Percentiles rank a stretch among this genome's conserved stretches.
These are phyloP conservation scores for Abrus precatorius DNA, from an alignment of 306 rosid species.

Conservation along the genomic window DNA sequence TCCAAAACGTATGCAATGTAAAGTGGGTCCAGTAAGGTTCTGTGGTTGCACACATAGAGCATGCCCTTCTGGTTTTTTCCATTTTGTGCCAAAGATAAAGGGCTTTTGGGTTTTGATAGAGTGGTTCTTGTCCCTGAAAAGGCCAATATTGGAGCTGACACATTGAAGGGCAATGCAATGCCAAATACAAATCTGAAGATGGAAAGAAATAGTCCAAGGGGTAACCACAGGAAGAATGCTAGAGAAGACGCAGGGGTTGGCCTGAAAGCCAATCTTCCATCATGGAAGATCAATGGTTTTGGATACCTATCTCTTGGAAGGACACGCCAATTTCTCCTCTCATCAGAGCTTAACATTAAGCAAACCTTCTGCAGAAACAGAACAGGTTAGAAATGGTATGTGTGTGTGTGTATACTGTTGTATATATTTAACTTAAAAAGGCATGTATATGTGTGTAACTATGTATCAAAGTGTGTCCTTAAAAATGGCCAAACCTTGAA, in stretches of 20 bases:
- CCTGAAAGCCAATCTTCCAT: constrained; percentile 77
- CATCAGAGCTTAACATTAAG: constrained; percentile 57
- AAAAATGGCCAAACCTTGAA: constrained; percentile 59
- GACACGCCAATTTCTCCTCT: constrained; percentile 63
- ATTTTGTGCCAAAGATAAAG: background rate
- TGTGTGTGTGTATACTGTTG: background rate
- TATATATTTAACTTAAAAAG: background rate
- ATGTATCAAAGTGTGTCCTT: background rate
- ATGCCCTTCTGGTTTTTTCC: constrained; percentile 49
- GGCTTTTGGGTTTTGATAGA: constrained; percentile 25
- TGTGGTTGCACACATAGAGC: constrained; percentile 77
- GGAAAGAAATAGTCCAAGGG: constrained; percentile 60
- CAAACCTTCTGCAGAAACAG: constrained; percentile 55
- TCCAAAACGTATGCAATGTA: constrained; percentile 49
- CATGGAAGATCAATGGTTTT: constrained; percentile 75
- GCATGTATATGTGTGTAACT: background rate
- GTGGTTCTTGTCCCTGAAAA: constrained; percentile 65
- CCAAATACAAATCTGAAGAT: constrained; percentile 55
- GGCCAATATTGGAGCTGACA: constrained; percentile 62
- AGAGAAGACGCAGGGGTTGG: constrained; percentile 62
- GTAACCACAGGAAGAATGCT: constrained; percentile 71
- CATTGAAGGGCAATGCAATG: constrained; percentile 52
- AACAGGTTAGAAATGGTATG: background rate
- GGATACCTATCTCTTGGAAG: constrained; percentile 69
- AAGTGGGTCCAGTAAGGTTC: constrained; percentile 82